Base-by-base conservation (phyloP, 2,329 filamentous ascomycete genomes). In the Fusarium stilboides region DNA sequence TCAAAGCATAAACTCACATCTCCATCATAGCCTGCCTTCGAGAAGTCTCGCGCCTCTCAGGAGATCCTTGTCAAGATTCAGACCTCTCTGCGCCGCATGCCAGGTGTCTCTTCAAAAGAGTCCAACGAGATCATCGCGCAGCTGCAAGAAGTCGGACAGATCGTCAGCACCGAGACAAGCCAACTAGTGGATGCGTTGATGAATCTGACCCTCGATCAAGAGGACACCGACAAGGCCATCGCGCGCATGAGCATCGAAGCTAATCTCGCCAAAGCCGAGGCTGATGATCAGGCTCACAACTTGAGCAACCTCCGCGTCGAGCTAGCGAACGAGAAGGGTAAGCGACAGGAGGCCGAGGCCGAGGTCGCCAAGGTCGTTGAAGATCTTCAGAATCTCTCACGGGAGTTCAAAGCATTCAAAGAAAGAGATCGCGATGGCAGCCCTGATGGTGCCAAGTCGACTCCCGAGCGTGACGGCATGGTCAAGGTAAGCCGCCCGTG, bases 1-100 rank as follows among this genome's bases (percentile, higher is more conserved):
- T 13, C 33, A 20, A 10, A 19, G 33, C 15, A 37, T 12, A 28
- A 45, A 63, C 55, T 31, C 20, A 42, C 34, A 42, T 31, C 3
- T 26, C 26, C 20, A 9, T 44, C 2, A 15, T 13, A 82, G 80
- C 75, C 77, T 13, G 79, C 80, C 3, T 80, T 79, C 57, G 74
- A 72, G 31, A 77, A 78, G 54, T 76, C 75, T 5, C 77, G 79
- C 10, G 59, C 69, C 8, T 74, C 76, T 40, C 80, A 82, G 49
- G 75, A 79, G 47, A 76, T 79, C 6, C 74, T 82, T 15, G 76
- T 77, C 67, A 79, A 78, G 62, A 73, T 80, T 4, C 80, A 81
- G 58, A 79, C 78, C 6, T 77, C 76, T 4, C 75, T 82, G n/a
- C 78, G 79, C 6, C 77, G 79, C 42, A 80, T 81, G 77, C 79